A percentile compares a stretch with the other conserved stretches of the same genome.
Conservation (phyloP, 2,329 filamentous ascomycete genomes). For the Monosporascus sp. region DNA sequence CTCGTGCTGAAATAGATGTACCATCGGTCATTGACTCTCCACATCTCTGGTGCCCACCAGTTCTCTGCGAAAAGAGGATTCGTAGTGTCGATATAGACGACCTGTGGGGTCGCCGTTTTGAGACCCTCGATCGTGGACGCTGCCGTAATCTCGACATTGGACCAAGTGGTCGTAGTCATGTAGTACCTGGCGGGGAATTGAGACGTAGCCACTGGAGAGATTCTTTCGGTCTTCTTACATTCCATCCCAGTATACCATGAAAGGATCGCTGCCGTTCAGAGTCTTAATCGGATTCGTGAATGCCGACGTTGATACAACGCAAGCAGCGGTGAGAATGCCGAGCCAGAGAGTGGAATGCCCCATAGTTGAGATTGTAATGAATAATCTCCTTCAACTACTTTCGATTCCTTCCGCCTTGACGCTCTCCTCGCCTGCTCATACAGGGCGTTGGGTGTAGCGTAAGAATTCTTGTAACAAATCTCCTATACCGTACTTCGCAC, state of each 20-base stretch:
- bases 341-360: background rate
- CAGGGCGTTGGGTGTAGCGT: too few relatives aligned
- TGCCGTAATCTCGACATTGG: slow-evolving; percentile 8
- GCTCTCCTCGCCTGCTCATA: too few relatives aligned
- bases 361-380: background rate
- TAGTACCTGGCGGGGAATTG: slow-evolving; percentile 6
- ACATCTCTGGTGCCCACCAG: slow-evolving; percentile 16
- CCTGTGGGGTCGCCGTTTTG: slow-evolving; percentile 4
- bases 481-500: too few relatives aligned
- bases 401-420: too few relatives aligned
- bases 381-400: too few relatives aligned
- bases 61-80: slow-evolving; percentile 4
- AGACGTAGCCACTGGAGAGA: background rate
- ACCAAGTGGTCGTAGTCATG: slow-evolving; percentile 13
- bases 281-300: slow-evolving; percentile 7
- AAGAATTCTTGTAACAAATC: too few relatives aligned
- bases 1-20: slow-evolving; percentile 15
- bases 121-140: slow-evolving; percentile 13
- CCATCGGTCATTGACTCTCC: slow-evolving; percentile 11
- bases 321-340: background rate
- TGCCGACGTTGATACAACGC: background rate
- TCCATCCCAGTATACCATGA: slow-evolving; percentile 4
- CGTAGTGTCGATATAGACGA: slow-evolving; percentile 9
- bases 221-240: background rate
- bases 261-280: slow-evolving; percentile 3